Conservation (phyloP, 371 early-diverging fungal genomes). For the Mucor mucedo region DNA sequence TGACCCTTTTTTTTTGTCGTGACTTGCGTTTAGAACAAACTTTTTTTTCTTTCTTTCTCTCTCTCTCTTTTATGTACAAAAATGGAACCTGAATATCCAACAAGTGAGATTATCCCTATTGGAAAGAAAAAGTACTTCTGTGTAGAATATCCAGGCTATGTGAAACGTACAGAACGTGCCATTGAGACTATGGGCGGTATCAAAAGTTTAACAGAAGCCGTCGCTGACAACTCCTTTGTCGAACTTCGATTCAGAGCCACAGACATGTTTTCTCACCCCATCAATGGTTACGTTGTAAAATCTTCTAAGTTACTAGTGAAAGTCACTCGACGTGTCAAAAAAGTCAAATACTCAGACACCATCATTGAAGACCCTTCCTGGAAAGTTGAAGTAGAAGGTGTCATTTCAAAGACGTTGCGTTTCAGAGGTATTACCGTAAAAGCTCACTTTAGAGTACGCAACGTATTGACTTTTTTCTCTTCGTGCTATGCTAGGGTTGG, state of each 20-base stretch:
- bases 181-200: slow-evolving; percentile 60
- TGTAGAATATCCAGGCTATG: slow-evolving; percentile 68
- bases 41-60: slow-evolving; percentile 10
- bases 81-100: slow-evolving; percentile 5
- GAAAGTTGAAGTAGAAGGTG: slow-evolving; percentile 53
- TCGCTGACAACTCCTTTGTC: slow-evolving; percentile 20
- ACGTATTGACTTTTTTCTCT: too few relatives aligned
- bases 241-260: slow-evolving; percentile 58
- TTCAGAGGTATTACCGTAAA: slow-evolving; percentile 50
- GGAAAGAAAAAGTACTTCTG: slow-evolving; percentile 43
- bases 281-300: slow-evolving; percentile 57
- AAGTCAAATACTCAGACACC: slow-evolving; percentile 31
- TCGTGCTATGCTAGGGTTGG: slow-evolving; percentile 45
- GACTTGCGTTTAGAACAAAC: not conserved
- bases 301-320: slow-evolving; percentile 62
- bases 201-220: slow-evolving; percentile 32
- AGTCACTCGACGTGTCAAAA: slow-evolving; percentile 58
- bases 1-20: slow-evolving; percentile 1
- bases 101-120: slow-evolving; percentile 28
- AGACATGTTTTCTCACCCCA: slow-evolving; percentile 70
- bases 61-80: not conserved
- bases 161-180: slow-evolving; percentile 48
- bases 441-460: not conserved
- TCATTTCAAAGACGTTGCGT: slow-evolving; percentile 53
- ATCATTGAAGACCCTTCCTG: slow-evolving; percentile 15